phyloP scores from a whole-genome alignment of 106 monocot species.

The Ottelia alismoides region DNA sequence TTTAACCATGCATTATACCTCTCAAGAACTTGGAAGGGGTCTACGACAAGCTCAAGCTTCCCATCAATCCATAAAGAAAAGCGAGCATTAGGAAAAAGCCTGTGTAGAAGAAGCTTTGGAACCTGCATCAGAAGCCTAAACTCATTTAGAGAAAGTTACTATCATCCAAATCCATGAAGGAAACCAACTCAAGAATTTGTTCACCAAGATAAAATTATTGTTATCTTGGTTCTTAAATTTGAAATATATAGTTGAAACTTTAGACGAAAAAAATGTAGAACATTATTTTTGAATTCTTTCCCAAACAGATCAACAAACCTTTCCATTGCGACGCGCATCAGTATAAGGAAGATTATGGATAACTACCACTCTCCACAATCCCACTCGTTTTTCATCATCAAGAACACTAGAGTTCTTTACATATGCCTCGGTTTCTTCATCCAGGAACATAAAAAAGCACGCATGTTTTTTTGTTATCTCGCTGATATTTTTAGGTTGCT shows the following conservation, averaged over 20 bases:
- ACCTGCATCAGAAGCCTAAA: no score
- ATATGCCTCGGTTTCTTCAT: constrained; percentile 22
- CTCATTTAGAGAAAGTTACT: no score
- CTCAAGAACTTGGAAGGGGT: constrained; percentile 52
- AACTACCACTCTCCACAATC: constrained; percentile 45
- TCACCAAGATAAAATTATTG: no score
- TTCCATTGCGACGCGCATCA: constrained; percentile 42
- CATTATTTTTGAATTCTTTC: no score
- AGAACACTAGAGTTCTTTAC: constrained; percentile 16
- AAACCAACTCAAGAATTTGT: no score
- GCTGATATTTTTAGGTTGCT: constrained; percentile 21
- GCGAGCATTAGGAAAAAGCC: constrained; percentile 48
- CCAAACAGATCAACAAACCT: no score
- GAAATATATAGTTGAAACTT: no score
- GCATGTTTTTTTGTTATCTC: constrained; percentile 7
- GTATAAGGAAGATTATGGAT: constrained; percentile 38
- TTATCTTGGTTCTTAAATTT: no score
- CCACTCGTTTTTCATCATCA: constrained; percentile 17
- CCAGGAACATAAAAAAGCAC: constrained; percentile 27
- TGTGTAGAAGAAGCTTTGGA: constrained; percentile 56
- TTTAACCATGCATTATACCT: no score
- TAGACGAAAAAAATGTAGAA: no score
- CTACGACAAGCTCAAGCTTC: constrained; percentile 52
- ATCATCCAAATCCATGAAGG: no score
- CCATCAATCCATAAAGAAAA: constrained; percentile 66